Percentiles rank a stretch among this genome's conserved stretches.
Evolutionary conservation across 2,329 filamentous ascomycete genomes (phyloP).

Genomic region (Sporothrix pseudoabietina): DNA sequence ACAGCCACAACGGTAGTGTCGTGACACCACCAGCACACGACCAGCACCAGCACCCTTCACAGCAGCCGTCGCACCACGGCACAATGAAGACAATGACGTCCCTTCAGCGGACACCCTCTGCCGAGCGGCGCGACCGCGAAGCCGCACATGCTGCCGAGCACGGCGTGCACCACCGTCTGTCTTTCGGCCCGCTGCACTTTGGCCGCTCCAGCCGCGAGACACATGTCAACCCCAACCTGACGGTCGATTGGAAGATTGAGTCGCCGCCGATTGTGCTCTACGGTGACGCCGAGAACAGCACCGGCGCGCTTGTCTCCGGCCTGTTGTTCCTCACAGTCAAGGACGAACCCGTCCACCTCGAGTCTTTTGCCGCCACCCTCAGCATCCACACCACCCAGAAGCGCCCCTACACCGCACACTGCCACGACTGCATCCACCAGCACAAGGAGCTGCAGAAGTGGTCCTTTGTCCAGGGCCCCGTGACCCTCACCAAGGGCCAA

Average conservation of each 20-base stretch:
- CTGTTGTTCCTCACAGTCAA: slow-evolving; percentile 74
- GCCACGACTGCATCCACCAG: slow-evolving; percentile 72
- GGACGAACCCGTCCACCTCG: slow-evolving; percentile 66
- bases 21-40: not conserved
- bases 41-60: not conserved
- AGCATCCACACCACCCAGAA: slow-evolving; percentile 73
- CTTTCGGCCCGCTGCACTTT: slow-evolving; percentile 49
- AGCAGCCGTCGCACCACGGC: slow-evolving; percentile 13
- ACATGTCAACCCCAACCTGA: slow-evolving; percentile 46
- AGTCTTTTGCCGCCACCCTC: slow-evolving; percentile 72
- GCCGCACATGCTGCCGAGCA: slow-evolving; percentile 39
- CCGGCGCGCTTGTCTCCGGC: slow-evolving; percentile 82
- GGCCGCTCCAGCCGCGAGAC: slow-evolving; percentile 48
- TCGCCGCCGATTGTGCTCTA: slow-evolving; percentile 86
- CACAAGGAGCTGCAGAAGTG: slow-evolving; percentile 75
- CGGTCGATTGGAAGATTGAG: slow-evolving; percentile 67
- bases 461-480: slow-evolving; percentile 68
- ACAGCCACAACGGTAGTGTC: slow-evolving; percentile 25
- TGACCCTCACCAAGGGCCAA: slow-evolving; percentile 56
- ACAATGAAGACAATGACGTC: slow-evolving; percentile 32
- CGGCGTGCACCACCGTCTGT: slow-evolving; percentile 47
- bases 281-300: slow-evolving; percentile 71
- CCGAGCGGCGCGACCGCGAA: slow-evolving; percentile 36
- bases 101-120: slow-evolving; percentile 31
- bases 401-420: slow-evolving; percentile 78